Base-by-base conservation (phyloP, 202 grass and related monocot genomes). In the Digitaria exilis region DNA sequence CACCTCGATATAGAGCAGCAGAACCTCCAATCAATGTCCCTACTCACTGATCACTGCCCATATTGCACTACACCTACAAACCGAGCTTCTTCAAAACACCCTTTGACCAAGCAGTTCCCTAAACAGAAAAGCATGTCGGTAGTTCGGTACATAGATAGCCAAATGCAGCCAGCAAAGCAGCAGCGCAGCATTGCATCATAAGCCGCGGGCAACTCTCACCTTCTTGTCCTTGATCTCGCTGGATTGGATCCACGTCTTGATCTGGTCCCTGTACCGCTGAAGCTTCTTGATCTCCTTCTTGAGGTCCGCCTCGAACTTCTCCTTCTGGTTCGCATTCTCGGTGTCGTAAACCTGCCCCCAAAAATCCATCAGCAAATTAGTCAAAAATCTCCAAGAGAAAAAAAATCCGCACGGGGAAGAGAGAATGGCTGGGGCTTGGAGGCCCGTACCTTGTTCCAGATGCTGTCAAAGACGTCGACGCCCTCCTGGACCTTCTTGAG, bases 221-320 rank as follows among this genome's bases (percentile, higher is more conserved):
- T 99, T 99, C 83, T 99, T 99, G 76, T 99, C 97, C 91, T 99
- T 99, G 84, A 99, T 99, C 81, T 99, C 97, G 79, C 97, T 99
- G 35, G 97, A 99, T 62, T 99, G 97, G 80, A 99, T 96, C 97
- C 97, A 99, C 42, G 97, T 96, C 87, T 99, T 99, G 82, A 99
- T 99, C 89, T 99, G 97, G 91, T 99, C 97, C 61, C 97, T 86
- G 74, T 99, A 99, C 29, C 93, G 91, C 89, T 99, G 97, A 78
- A 99, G 63, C 87, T 99, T 99, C 75, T 96, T 99, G 79, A 99
- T 99, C 88, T 99, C 97, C 82, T 99, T 99, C 89, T 99, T 99
- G 81, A 99, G 85, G 85, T 99, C 97, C 18, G 93, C 97, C 86
- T 99, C 97, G 71, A 99, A 99, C 70, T 99, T 99, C 91, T 99